Evolutionary conservation across 2,329 filamentous ascomycete genomes (phyloP).

Genomic region (Coniosporium tulheliwenetii): DNA sequence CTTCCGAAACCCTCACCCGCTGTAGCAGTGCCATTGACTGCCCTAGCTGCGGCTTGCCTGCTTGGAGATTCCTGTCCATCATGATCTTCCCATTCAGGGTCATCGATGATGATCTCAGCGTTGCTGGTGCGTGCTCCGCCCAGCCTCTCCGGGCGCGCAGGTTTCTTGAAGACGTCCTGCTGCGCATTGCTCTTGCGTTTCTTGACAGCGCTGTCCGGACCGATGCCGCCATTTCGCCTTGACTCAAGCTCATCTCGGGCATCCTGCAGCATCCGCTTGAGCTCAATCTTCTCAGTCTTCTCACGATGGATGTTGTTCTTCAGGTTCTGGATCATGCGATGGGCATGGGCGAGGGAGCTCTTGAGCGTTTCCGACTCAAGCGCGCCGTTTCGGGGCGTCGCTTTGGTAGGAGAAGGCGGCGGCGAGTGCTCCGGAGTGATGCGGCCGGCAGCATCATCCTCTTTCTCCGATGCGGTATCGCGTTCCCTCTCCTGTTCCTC

Average conservation of each 20-base stretch:
- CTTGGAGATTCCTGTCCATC: constrained; percentile 43
- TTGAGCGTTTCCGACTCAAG: constrained; percentile 94
- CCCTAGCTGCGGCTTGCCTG: constrained; percentile 15
- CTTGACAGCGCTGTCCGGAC: constrained; percentile 32
- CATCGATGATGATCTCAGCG: constrained; percentile 66
- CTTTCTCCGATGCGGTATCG: constrained; percentile 39
- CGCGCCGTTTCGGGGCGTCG: constrained; percentile 75
- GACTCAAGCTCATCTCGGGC: constrained; percentile 79
- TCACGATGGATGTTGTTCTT: constrained; percentile 92
- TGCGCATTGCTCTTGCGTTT: constrained; percentile 41
- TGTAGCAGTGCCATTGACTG: not conserved
- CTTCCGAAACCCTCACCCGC: not conserved
- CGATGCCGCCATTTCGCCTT: constrained; percentile 34
- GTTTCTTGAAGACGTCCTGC: constrained; percentile 64
- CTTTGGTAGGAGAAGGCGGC: constrained; percentile 78
- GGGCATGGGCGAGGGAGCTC: constrained; percentile 84
- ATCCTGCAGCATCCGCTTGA: constrained; percentile 89
- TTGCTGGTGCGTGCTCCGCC: constrained; percentile 58
- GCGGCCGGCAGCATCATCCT: constrained; percentile 42
- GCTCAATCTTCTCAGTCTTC: constrained; percentile 95
- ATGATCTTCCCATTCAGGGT: constrained; percentile 84
- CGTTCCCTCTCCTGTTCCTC: constrained; percentile 32
- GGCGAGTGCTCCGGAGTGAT: constrained; percentile 78
- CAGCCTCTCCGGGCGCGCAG: constrained; percentile 53
- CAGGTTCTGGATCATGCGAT: constrained; percentile 90